A percentile compares a stretch with the other conserved stretches of the same genome.
Conservation (phyloP, 441 rosid species). For the Biscutella laevigata region DNA sequence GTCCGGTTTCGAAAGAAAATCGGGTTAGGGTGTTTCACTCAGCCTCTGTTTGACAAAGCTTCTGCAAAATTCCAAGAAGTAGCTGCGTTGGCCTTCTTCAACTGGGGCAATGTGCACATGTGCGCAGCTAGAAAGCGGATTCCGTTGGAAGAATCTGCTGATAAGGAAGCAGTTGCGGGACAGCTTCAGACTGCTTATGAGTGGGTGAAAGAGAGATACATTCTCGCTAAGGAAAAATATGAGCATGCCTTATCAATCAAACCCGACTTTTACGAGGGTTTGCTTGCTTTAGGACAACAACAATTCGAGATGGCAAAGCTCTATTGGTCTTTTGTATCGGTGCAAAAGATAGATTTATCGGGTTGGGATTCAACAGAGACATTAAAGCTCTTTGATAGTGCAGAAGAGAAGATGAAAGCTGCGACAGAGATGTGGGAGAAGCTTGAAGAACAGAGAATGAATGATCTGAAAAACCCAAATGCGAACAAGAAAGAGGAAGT, state of each 20-base stretch:
- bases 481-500: conserved; percentile 68
- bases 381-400: conserved; percentile 61
- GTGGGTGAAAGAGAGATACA: conserved; percentile 78
- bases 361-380: conserved; percentile 74
- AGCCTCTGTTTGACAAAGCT: conserved; percentile 74
- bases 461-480: conserved; percentile 61
- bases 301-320: conserved; percentile 98
- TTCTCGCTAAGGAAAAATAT: conserved; percentile 64
- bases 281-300: conserved; percentile 85
- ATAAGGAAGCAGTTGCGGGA: conserved; percentile 42
- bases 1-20: too few relatives aligned
- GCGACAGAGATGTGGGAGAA: conserved; percentile 98
- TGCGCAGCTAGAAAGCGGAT: conserved; percentile 94
- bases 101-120: conserved; percentile 97
- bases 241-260: conserved; percentile 70
- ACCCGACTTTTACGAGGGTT: conserved; percentile 86
- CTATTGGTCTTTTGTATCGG: conserved; percentile 75
- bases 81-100: conserved; percentile 85
- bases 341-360: conserved; percentile 65
- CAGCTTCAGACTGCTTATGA: conserved; percentile 82
- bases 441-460: conserved; percentile 66
- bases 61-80: conserved; percentile 90
- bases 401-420: conserved; percentile 84
- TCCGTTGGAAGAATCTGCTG: conserved; percentile 79
- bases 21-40: too few relatives aligned